Conservation (phyloP, 2,329 filamentous ascomycete genomes). For the Epichloe brachyelytri region DNA sequence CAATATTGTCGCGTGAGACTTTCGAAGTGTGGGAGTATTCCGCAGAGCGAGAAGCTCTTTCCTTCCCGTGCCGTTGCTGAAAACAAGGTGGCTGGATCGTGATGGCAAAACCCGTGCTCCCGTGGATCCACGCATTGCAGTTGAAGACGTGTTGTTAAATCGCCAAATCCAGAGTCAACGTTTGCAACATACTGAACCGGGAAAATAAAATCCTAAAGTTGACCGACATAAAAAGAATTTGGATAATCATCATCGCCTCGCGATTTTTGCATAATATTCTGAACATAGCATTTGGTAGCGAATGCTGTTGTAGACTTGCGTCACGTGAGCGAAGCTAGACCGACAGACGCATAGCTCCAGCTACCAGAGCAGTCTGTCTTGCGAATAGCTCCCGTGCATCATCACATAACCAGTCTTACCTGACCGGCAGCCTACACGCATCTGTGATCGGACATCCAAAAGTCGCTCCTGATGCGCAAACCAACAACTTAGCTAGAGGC, state of each 20-base stretch:
- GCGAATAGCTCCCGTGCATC: conserved; percentile 5
- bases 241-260: no score
- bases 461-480: conserved; percentile 20
- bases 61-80: background rate
- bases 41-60: no score
- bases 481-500: conserved; percentile 22
- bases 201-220: no score
- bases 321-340: conserved; percentile 4
- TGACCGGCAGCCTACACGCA: background rate
- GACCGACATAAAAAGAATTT: no score
- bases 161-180: no score
- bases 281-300: no score
- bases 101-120: no score
- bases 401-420: background rate
- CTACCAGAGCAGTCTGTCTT: background rate
- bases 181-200: no score
- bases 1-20: background rate
- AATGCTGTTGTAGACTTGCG: background rate
- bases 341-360: background rate
- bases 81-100: background rate
- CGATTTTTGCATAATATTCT: no score
- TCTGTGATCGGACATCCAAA: background rate
- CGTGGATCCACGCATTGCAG: no score
- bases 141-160: no score
- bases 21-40: background rate